phyloP scores from a whole-genome alignment of 208 protist species.

The Leishmania lainsoni region DNA sequence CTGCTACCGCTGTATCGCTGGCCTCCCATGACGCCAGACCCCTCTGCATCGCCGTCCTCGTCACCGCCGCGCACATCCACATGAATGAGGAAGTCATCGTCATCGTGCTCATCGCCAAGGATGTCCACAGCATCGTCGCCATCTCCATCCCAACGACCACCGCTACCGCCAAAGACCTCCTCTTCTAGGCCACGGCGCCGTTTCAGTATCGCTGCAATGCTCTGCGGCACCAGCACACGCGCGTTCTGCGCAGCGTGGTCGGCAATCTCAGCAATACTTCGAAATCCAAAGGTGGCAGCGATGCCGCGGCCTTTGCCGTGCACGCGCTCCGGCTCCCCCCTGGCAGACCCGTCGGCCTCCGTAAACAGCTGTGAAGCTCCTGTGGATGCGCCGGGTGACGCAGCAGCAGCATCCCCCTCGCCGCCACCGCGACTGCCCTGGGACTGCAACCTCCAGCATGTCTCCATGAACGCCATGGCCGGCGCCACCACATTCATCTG shows the following conservation, averaged over 20 bases:
- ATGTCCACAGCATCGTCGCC: constrained; percentile 26
- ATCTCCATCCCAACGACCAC: constrained; percentile 1
- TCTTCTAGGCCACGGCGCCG: constrained; percentile 28
- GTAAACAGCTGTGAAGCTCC: constrained; percentile 12
- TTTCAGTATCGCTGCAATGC: constrained; percentile 49
- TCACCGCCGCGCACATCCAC: constrained; percentile 48
- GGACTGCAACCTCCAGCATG: constrained; percentile 35
- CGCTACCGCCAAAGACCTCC: constrained; percentile 22
- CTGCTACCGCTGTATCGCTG: constrained; percentile 1
- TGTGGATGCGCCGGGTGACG: not conserved
- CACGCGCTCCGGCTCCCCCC: not conserved
- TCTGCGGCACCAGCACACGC: constrained; percentile 59
- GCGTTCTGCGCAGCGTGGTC: constrained; percentile 39
- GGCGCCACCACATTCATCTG: constrained; percentile 47
- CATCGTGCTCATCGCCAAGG: constrained; percentile 37
- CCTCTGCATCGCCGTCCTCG: not conserved
- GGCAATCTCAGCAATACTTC: constrained; percentile 55
- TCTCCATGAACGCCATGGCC: constrained; percentile 48
- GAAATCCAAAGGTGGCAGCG: constrained; percentile 64
- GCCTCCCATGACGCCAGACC: not conserved
- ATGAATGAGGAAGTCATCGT: constrained; percentile 76
- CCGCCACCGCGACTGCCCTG: constrained; percentile 3
- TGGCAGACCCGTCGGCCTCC: constrained; percentile 15
- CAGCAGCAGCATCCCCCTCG: not conserved
- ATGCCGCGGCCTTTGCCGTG: constrained; percentile 44